Evolutionary conservation across 1,284 basidiomycete genomes (phyloP).

Genomic region (Ustilago crameri): DNA sequence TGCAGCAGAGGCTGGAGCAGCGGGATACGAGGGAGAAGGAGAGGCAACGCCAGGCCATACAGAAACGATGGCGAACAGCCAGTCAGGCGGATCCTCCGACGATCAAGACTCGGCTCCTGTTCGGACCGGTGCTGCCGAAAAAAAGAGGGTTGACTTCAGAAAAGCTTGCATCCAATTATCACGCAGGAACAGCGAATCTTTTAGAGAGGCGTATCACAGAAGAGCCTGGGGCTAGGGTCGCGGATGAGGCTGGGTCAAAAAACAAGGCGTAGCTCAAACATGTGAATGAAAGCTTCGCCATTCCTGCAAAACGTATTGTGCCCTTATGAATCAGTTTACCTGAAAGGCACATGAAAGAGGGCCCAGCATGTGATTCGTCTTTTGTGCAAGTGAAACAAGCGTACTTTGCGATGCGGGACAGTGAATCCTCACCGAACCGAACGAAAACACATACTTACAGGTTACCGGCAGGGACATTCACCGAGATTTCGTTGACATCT

Average conservation of each 20-base stretch:
- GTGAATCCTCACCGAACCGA: too few species aligned
- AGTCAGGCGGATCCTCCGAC: constrained; percentile 12
- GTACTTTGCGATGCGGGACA: too few species aligned
- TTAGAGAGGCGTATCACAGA: constrained; percentile 37
- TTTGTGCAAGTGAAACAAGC: too few species aligned
- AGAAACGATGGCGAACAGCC: constrained; percentile 6
- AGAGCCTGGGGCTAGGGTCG: constrained; percentile 12
- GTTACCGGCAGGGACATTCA: too few species aligned
- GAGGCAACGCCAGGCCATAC: background rate
- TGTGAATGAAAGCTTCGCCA: too few species aligned
- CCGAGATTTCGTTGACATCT: too few species aligned
- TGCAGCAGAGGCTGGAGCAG: constrained; percentile 10
- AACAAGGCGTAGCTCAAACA: background rate
- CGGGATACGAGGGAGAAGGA: background rate
- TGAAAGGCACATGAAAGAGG: too few species aligned
- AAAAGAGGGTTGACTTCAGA: background rate
- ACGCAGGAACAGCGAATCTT: constrained; percentile 22
- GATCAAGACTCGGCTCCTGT: background rate
- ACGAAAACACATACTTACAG: too few species aligned
- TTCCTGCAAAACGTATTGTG: too few species aligned
- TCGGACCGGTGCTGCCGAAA: too few species aligned
- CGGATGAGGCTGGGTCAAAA: background rate
- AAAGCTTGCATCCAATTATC: constrained; percentile 8
- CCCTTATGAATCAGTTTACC: too few species aligned
- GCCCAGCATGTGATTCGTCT: too few species aligned